Evolutionary conservation across 1,284 basidiomycete genomes (phyloP).

Genomic region (Malassezia restricta): DNA sequence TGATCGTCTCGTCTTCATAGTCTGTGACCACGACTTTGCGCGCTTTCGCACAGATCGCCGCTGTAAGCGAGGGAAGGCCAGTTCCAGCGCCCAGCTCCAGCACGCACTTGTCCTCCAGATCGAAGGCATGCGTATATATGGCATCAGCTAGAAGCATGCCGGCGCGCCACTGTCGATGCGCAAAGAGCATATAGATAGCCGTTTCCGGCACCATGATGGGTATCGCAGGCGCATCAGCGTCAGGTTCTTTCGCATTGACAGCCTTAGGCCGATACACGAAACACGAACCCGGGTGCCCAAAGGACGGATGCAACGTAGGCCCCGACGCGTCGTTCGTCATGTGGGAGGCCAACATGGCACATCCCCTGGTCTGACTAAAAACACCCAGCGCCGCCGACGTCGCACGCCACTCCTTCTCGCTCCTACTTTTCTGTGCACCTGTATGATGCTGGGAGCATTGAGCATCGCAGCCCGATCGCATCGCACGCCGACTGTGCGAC

Average conservation of each 20-base stretch:
- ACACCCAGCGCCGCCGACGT: no score
- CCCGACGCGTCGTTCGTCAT: not conserved
- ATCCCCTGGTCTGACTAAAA: no score
- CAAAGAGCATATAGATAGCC: constrained; percentile 38
- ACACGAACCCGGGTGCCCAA: constrained; percentile 11
- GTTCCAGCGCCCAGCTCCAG: constrained; percentile 40
- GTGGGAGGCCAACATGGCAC: no score
- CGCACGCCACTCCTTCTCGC: no score
- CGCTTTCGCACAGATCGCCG: constrained; percentile 16
- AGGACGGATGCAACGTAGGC: constrained; percentile 7
- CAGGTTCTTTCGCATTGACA: not conserved
- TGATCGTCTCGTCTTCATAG: constrained; percentile 35
- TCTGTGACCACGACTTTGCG: constrained; percentile 28
- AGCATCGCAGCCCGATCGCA: no score
- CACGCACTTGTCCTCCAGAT: constrained; percentile 15
- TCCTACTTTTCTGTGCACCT: no score
- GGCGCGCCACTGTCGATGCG: constrained; percentile 43
- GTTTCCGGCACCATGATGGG: constrained; percentile 34
- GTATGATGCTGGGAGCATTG: no score
- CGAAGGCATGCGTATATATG: constrained; percentile 22
- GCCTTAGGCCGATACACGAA: constrained; percentile 4
- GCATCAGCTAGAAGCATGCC: constrained; percentile 42
- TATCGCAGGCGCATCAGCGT: constrained; percentile 6
- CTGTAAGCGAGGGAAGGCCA: constrained; percentile 31
- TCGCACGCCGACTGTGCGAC: no score